Conservation (phyloP, 495 filamentous ascomycete species). For the Neurospora sublineolata region DNA sequence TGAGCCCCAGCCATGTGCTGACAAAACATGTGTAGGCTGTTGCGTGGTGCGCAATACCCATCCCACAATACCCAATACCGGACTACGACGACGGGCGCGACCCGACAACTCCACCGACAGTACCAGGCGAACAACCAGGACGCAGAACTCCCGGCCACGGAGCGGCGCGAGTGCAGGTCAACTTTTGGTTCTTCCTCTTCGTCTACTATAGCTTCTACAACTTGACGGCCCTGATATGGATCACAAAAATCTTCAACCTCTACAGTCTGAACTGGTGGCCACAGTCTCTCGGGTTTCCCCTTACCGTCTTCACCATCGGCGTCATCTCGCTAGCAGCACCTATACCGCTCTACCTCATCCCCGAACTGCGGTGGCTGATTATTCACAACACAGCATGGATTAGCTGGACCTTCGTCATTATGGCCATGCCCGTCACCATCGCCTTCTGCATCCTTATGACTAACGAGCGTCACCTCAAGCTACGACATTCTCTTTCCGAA, state of each 20-base stretch:
- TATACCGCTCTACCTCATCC: conserved; percentile 44
- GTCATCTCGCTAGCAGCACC: conserved; percentile 41
- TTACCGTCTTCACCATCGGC: conserved; percentile 45
- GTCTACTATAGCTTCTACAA: conserved; percentile 58
- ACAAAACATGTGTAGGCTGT: conserved; percentile 34
- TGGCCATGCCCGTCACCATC: conserved; percentile 50
- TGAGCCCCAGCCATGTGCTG: background rate
- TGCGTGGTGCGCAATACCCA: conserved; percentile 50
- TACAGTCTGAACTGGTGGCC: conserved; percentile 59
- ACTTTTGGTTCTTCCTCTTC: conserved; percentile 58
- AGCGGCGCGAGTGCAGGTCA: conserved; percentile 45
- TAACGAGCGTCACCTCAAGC: conserved; percentile 44
- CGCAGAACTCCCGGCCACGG: conserved; percentile 46
- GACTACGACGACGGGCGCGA: conserved; percentile 21
- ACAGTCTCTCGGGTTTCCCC: conserved; percentile 43
- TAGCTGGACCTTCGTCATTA: conserved; percentile 51
- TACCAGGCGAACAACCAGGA: conserved; percentile 11
- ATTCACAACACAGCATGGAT: conserved; percentile 53
- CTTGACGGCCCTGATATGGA: conserved; percentile 51
- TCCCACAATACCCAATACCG: conserved; percentile 46
- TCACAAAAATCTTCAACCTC: conserved; percentile 57
- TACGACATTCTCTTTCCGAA: conserved; percentile 44
- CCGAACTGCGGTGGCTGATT: conserved; percentile 34
- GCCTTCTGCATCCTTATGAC: conserved; percentile 48
- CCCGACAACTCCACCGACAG: conserved; percentile 11